Conservation (phyloP, 2,329 filamentous ascomycete species). For the Myriosclerotinia curreyana region DNA sequence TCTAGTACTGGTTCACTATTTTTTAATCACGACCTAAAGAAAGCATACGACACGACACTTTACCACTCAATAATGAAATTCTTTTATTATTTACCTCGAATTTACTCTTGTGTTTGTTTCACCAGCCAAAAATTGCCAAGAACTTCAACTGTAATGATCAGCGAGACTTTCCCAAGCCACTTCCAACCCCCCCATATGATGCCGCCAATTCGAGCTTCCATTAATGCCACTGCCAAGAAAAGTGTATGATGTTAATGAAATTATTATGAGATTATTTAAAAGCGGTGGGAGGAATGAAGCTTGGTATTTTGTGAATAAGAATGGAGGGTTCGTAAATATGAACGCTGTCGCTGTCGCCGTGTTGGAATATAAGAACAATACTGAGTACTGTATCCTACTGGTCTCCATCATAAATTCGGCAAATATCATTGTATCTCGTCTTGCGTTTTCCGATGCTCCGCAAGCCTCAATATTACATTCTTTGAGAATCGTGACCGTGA, state of each 20-base stretch:
- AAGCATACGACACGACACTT: constrained; percentile 3
- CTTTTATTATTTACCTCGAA: not conserved
- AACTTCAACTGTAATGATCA: not conserved
- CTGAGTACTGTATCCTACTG: too few species aligned
- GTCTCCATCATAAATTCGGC: too few species aligned
- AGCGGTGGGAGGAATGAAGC: not conserved
- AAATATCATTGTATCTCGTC: not conserved
- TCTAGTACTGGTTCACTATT: too few species aligned
- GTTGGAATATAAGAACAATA: too few species aligned
- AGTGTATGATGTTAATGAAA: not conserved
- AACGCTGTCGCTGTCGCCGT: not conserved
- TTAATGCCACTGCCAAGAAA: constrained; percentile 1
- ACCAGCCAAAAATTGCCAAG: not conserved
- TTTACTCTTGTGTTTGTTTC: not conserved
- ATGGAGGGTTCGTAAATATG: not conserved
- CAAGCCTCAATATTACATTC: too few species aligned
- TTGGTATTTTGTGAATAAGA: not conserved
- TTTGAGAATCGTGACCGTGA: too few species aligned
- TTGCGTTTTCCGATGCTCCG: too few species aligned
- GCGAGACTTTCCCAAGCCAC: not conserved
- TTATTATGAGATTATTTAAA: not conserved
- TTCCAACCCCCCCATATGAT: not conserved
- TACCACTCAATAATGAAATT: not conserved
- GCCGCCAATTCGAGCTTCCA: too few species aligned
- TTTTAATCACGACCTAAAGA: not conserved